Base-by-base conservation (phyloP, 176 grass and related monocot species). In the Metroxylon sagu region DNA sequence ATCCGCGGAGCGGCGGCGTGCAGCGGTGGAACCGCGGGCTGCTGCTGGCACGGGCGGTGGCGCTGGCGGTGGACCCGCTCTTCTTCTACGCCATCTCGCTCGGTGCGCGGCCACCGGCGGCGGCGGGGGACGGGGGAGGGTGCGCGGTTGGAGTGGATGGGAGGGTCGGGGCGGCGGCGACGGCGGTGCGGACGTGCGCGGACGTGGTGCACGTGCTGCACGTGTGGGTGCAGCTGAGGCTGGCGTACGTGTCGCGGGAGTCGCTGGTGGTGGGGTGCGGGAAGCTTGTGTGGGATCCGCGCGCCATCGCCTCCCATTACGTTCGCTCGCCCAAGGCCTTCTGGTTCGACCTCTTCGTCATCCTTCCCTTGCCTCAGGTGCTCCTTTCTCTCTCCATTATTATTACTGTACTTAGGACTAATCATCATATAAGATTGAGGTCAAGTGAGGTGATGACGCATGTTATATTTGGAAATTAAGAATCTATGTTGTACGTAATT, bases 221-320 rank as follows among this genome's bases (percentile, higher is more conserved):
- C 81, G 85, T 97, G 23, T 85, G 85, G 48, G 69, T 97, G 69
- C 92, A 97, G 81, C 83, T 97, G 74, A 67, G 87, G 19, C 71
- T 97, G 71, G 92, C 92, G 4, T 97, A 91, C 76, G 84, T 97
- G 65, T 97, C 92, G 28, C 74, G 81, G 50, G 92, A 97, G 71
- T 97, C 92, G 4, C 92, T 97, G 56, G 87, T 97, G 60, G 78
- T 97, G 12, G 92, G 92, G 0, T 97, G 87, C 54, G 92, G 92
- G 43, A 97, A 97, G 84, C 81, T 97, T n/a, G 81, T 97, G 23
- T 97, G 87, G 92, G 92, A 97, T 76, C 74, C 87, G 12, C 81
- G 85, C 52, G 70, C 78, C 77, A 85, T 97, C 74, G 87, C 92
- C 54, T 59, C 51, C 3, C 84, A 91, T 83, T 97, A 97, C 58